Base-by-base conservation (phyloP, 2,329 filamentous ascomycete genomes). In the Aspergillus costaricaensis region DNA sequence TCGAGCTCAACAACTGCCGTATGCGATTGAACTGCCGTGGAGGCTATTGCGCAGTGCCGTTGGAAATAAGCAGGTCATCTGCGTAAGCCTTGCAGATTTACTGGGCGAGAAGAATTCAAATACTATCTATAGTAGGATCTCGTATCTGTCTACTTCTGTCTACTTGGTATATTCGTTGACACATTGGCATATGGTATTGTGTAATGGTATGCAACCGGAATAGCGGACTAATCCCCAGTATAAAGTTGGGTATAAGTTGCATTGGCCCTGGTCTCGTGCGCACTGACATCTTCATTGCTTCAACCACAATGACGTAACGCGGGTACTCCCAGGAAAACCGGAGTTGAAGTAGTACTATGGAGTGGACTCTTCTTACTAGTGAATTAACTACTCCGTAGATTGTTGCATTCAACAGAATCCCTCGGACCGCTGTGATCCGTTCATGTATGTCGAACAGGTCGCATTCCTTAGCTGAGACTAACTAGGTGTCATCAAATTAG, bases 241-340 rank as follows among this genome's bases (percentile, higher is more conserved):
- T 49, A 49, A 49, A 50, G 25, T 44, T 27, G 27, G n/a, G 47
- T 32, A 30, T 50, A 50, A 50, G 47, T 17, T 50, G 47, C 47
- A 50, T 32, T 50, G 47, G 47, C 23, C 23, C 23, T 30, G 47
- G 47, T 44, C 53, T 27, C 53, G 39, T 55, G 53, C 53, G 53
- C 53, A 55, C 53, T 55, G 53, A 55, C 53, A 55, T 55, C 39
- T 55, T 55, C 39, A 32, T 55, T 55, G 53, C 53, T 55, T 41
- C 36, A 55, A 27, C 53, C 12, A 14, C 39, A n/a, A 43, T 55
- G 53, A 55, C 53, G 53, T 55, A 43, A 55, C 39, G 32, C 25
- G 50, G 51, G 12, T 41, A 23, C 39, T 39, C 14, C 32, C 48
- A 19, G 21, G 41, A 21, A 44, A 44, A 23, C 41, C 41, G 41